Evolutionary conservation across 208 protist species (phyloP), one percentile per base, ranked within the genome.

Genomic region (Trypanosoma rangeli): DNA sequence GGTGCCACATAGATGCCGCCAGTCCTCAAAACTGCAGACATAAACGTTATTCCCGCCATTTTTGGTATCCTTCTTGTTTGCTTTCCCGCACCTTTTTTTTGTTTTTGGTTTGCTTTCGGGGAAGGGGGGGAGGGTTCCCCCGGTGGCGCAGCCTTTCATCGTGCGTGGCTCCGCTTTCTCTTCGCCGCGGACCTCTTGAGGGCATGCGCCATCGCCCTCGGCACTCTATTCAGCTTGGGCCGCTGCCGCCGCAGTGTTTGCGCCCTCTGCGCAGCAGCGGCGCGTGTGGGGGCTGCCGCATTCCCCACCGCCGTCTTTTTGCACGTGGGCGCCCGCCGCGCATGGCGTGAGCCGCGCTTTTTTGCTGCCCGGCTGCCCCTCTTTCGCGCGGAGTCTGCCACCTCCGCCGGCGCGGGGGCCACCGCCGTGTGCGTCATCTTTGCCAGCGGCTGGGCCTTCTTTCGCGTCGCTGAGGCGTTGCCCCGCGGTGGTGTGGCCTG

Each of bases 221-320:
- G 53, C 24, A 8, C 35, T 64, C 54, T 71, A 59, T 72, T 58
- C 48, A 64, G 5, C n/a, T 59, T 75, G 0, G 50, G 52, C 26
- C 60, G 70, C 33, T 58, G 58, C 24, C 37, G 44, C 33, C 35
- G 42, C 26, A 0, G 37, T 28, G 20, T 28, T 33, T 29, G 44
- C 63, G n/a, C 55, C 59, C 12, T 8, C 57, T 37, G 60, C 39
- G 3, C 24, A 20, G 49, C n/a, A n/a, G 49, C 8, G 22, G 18
- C 49, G 24, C 49, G 49, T 53, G 49, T 26, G 49, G n/a, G 22
- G 49, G 49, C n/a, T 0, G 49, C 8, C 49, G 8, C 10, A 5
- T 4, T 26, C 7, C 0, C 18, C 9, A 13, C 5, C 28, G 26
- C 8, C 7, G 26, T 10, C 54, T n/a, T 58, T 33, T 58, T 58